A percentile compares a stretch with the other conserved stretches of the same genome.
Evolutionary conservation across 2,329 filamentous ascomycete species (phyloP).

Genomic region (Botrytis tulipae): DNA sequence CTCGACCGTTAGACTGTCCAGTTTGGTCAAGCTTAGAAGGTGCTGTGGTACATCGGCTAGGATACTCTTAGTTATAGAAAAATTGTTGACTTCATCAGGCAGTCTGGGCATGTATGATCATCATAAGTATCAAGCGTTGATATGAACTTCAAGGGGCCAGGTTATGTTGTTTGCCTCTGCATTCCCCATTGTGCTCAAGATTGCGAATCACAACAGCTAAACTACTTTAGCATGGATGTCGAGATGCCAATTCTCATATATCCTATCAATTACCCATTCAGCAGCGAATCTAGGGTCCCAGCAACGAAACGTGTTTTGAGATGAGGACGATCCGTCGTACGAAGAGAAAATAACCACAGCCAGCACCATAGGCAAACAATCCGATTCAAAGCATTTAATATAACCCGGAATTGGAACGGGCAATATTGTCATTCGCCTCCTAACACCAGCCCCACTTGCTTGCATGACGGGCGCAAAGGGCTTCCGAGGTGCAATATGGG

Average conservation of each 20-base stretch:
- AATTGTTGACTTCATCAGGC: background rate
- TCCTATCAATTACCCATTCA: background rate
- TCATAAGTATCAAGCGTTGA: background rate
- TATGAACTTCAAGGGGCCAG: background rate
- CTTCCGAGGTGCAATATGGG: background rate
- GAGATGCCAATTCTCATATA: background rate
- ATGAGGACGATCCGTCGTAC: background rate
- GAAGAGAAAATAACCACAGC: background rate
- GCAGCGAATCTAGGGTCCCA: background rate
- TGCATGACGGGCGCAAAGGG: slow-evolving; percentile 14
- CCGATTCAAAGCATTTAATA: background rate
- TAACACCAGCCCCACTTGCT: background rate
- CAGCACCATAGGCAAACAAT: background rate
- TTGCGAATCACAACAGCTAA: background rate
- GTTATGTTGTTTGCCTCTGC: background rate
- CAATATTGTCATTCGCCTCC: background rate
- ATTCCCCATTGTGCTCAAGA: background rate
- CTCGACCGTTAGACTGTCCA: background rate
- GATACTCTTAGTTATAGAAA: background rate
- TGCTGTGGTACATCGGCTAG: no score
- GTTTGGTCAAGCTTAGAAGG: background rate
- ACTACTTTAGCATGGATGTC: background rate
- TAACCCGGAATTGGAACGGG: background rate
- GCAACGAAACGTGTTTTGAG: background rate
- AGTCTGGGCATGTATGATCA: background rate